Evolutionary conservation across 1,139 yeast genomes (phyloP), one percentile per base, ranked within the genome.

Genomic region (Taiozyma sp.): DNA sequence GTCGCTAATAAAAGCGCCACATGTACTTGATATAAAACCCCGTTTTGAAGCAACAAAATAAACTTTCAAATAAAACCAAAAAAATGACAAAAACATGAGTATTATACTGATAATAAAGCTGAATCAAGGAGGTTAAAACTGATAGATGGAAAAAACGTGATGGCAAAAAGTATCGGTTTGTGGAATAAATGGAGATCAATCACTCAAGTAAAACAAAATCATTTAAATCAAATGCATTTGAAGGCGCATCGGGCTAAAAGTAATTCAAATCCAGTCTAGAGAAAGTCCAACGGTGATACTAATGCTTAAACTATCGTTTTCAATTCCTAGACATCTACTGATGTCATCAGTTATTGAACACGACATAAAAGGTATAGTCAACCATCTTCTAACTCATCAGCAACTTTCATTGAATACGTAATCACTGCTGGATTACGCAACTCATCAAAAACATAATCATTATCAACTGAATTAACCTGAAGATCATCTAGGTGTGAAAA

Each of bases 381-480:
- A 19, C 32, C 42, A 29, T 24, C 27, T 12, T 16, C 43, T 30
- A 44, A 22, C 30, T 40, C 43, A 13, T 32, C 28, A 39, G 36
- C 45, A n/a, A 34, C 28, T 48, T 51, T 40, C 43, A 13, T 8
- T 36, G 48, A 22, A 54, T 48, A 56, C 54, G 69, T 65, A 67
- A 70, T 68, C 73, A 59, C 73, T 64, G 68, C 73, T 69, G 73
- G 73, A 69, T 70, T 68, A 68, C 73, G 72, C 73, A 70, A 68
- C 68, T 68, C 69, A 62, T 66, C 71, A 61, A 67, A 65, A 52
- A 59, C 70, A 58, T 60, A 61, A 44, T 56, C 58, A 48, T 56
- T 56, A 57, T 62, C 65, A 51, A 45, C 47, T 51, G 59, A 38
- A 39, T 48, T 51, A 9, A 52, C 55, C 46, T 54, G 60, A 49